Base-by-base conservation (phyloP, 208 protist species). In the Leishmania braziliensis region DNA sequence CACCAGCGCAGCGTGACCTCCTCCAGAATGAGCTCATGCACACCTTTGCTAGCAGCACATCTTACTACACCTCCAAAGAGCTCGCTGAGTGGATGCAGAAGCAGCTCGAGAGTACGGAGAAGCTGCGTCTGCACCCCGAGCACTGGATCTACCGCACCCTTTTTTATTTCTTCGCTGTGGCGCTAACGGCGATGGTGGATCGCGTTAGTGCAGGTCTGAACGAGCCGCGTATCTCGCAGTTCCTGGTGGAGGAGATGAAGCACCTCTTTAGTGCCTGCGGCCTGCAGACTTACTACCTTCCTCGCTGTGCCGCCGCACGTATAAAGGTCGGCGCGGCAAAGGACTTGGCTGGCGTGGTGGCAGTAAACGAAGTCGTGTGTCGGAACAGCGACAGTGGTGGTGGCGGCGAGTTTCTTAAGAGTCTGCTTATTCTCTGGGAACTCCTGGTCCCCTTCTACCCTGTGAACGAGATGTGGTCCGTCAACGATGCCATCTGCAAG, bases 361-460 rank as follows among this genome's bases (percentile, higher is more conserved):
- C 53, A 12, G 10, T n/a, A 0, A 75, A 81, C 54, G 58, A 70
- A 3, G 29, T 87, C 2, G 66, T 90, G 56, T 70, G 54, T 36
- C 81, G 70, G 3, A 62, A 33, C 18, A 48, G 76, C 12, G 58
- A 82, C 4, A 77, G 58, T 10, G 81, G 81, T 10, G 81, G 78
- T n/a, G 91, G 91, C 50, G 89, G 86, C 62, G 93, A 95, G 60
- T 68, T 79, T 16, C 86, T 97, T 36, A 88, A 88, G 70, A 77
- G 75, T 53, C 65, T 95, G 0, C 69, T 89, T 26, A 74, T 91
- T 33, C 82, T 96, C 26, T 93, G 88, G 80, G 80, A 85, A 12
- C 81, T 94, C 48, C 93, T 97, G 56, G 71, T 75, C 16, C 75
- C 87, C 18, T 97, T 96, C 81, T 97, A 97, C 77, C 94, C 94